These are phyloP conservation scores for Arthrobotrys iridis DNA, from an alignment of 2,329 filamentous ascomycete genomes.

Conservation along the genomic window DNA sequence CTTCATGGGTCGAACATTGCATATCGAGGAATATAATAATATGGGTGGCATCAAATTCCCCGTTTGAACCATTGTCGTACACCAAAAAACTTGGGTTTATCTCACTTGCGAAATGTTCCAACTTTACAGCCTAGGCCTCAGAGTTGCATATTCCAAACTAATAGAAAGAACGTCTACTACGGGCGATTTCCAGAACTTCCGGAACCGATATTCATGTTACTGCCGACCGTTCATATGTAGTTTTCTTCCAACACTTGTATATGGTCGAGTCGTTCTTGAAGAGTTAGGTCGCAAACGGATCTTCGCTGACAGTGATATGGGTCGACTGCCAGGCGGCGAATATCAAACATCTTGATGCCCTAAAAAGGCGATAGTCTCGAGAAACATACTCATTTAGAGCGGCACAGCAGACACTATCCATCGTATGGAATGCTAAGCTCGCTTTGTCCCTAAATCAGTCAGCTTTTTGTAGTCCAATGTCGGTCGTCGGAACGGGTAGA, in stretches of 20 bases:
- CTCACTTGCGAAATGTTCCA: constrained; percentile 6
- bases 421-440: not conserved
- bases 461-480: no score
- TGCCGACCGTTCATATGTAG: not conserved
- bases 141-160: constrained; percentile 15
- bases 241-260: constrained; percentile 25
- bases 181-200: constrained; percentile 9
- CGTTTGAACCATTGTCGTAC: not conserved
- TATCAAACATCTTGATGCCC: constrained; percentile 33
- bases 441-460: not conserved
- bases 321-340: not conserved
- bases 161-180: not conserved
- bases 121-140: no score
- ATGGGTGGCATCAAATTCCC: not conserved
- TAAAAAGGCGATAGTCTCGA: constrained; percentile 32
- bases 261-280: constrained; percentile 25
- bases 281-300: constrained; percentile 16
- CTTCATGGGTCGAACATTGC: not conserved
- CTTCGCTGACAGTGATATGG: constrained; percentile 12
- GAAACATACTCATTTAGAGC: not conserved
- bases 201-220: constrained; percentile 22
- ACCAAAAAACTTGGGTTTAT: not conserved
- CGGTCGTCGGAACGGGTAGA: no score
- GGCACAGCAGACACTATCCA: not conserved
- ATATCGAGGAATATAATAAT: not conserved